These are phyloP conservation scores for Colletotrichum euphorbiae DNA, from an alignment of 2,329 filamentous ascomycete species.

Conservation along the genomic window DNA sequence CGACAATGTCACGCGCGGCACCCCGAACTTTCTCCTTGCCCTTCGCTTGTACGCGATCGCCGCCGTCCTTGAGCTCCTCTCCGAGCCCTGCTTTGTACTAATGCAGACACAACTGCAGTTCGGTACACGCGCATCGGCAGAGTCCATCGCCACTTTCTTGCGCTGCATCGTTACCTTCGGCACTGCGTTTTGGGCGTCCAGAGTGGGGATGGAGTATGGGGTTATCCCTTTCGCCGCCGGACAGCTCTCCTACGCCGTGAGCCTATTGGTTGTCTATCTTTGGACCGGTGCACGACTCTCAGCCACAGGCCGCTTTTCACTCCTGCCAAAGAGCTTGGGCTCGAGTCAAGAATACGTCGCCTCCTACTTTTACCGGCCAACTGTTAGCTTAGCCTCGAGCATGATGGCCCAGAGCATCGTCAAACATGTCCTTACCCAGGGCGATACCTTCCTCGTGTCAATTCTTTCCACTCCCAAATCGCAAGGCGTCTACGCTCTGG, in stretches of 20 bases:
- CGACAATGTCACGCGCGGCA: slow-evolving; percentile 60
- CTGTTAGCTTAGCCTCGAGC: slow-evolving; percentile 80
- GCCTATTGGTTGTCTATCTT: slow-evolving; percentile 77
- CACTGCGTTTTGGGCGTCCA: slow-evolving; percentile 73
- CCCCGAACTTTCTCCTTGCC: slow-evolving; percentile 71
- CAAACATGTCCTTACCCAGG: slow-evolving; percentile 94
- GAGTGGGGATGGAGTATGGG: slow-evolving; percentile 67
- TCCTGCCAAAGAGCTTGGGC: slow-evolving; percentile 63
- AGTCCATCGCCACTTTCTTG: slow-evolving; percentile 82
- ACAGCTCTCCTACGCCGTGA: slow-evolving; percentile 79
- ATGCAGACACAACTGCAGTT: slow-evolving; percentile 86
- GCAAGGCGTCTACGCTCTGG: slow-evolving; percentile 92
- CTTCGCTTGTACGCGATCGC: slow-evolving; percentile 68
- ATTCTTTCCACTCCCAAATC: slow-evolving; percentile 80
- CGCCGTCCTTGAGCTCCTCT: slow-evolving; percentile 78
- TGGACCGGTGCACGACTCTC: slow-evolving; percentile 70
- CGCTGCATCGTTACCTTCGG: slow-evolving; percentile 82
- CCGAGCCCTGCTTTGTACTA: slow-evolving; percentile 90
- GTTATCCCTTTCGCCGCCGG: slow-evolving; percentile 91
- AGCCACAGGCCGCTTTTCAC: slow-evolving; percentile 72
- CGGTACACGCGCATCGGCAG: slow-evolving; percentile 82
- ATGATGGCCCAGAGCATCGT: slow-evolving; percentile 89
- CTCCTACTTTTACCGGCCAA: slow-evolving; percentile 74
- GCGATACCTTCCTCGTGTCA: slow-evolving; percentile 89
- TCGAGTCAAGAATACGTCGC: slow-evolving; percentile 58